Evolutionary conservation across 2,329 filamentous ascomycete genomes (phyloP).

Genomic region (Thermoascus crustaceus): DNA sequence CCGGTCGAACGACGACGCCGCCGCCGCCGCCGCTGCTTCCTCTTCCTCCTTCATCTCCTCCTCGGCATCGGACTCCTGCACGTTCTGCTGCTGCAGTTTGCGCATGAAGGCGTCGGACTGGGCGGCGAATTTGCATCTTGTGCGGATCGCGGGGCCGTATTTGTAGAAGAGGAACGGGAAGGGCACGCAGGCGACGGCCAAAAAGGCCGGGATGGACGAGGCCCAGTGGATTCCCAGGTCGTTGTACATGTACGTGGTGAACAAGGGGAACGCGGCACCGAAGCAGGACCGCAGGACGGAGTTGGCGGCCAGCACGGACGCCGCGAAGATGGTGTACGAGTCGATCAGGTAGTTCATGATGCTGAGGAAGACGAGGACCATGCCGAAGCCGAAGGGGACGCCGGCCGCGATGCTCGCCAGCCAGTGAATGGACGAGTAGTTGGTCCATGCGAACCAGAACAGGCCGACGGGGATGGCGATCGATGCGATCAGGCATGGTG

Average conservation of each 20-base stretch:
- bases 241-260: slow-evolving; percentile 39
- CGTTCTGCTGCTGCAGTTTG: slow-evolving; percentile 23
- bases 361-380: slow-evolving; percentile 34
- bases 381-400: slow-evolving; percentile 35
- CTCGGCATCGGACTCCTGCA: slow-evolving; percentile 9
- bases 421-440: slow-evolving; percentile 36
- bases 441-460: slow-evolving; percentile 56
- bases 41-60: slow-evolving; percentile 12
- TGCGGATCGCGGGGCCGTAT: slow-evolving; percentile 32
- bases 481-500: slow-evolving; percentile 42
- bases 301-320: slow-evolving; percentile 37
- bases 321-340: slow-evolving; percentile 37
- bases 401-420: slow-evolving; percentile 29
- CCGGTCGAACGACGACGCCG: slow-evolving; percentile 26
- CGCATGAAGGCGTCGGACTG: slow-evolving; percentile 31
- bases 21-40: slow-evolving; percentile 14
- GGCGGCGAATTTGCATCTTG: slow-evolving; percentile 34
- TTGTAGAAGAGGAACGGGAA: slow-evolving; percentile 40
- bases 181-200: slow-evolving; percentile 37
- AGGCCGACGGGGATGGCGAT: slow-evolving; percentile 48
- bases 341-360: slow-evolving; percentile 38
- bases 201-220: slow-evolving; percentile 37
- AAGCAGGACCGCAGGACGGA: slow-evolving; percentile 40
- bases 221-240: slow-evolving; percentile 43
- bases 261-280: slow-evolving; percentile 42